Percentiles rank a stretch among this genome's conserved stretches.
phyloP scores from a whole-genome alignment of 2,329 filamentous ascomycete genomes.

The Aspergillus udagawae region DNA sequence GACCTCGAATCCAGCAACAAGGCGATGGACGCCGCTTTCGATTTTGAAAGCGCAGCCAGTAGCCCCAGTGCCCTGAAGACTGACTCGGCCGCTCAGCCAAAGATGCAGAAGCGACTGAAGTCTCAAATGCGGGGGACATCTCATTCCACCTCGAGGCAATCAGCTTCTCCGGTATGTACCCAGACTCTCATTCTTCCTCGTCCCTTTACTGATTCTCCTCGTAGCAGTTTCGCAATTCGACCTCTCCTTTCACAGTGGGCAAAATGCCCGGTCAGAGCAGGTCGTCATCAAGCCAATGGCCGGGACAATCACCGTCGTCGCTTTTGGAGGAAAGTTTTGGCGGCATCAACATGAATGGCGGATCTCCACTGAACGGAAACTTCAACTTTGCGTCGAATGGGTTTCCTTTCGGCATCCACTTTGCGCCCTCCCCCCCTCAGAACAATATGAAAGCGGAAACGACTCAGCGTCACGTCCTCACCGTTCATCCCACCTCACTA shows the following conservation, averaged over 20 bases:
- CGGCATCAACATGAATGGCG: constrained; percentile 43
- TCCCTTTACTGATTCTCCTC: constrained; percentile 7
- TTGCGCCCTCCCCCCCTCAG: constrained; percentile 25
- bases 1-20: constrained; percentile 45
- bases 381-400: constrained; percentile 32
- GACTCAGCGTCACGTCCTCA: constrained; percentile 44
- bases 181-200: neutral
- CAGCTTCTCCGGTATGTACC: constrained; percentile 29
- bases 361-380: constrained; percentile 39
- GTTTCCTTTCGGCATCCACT: constrained; percentile 38
- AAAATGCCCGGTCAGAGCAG: constrained; percentile 27
- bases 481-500: constrained; percentile 62
- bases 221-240: constrained; percentile 20
- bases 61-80: constrained; percentile 41
- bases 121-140: constrained; percentile 26
- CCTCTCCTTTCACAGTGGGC: constrained; percentile 34
- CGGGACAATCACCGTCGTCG: constrained; percentile 40
- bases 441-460: constrained; percentile 27
- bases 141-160: constrained; percentile 17
- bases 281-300: constrained; percentile 36
- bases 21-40: constrained; percentile 47
- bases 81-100: constrained; percentile 22
- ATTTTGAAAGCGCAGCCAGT: constrained; percentile 47
- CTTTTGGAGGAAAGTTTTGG: constrained; percentile 44
- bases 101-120: constrained; percentile 21